Percentiles rank a stretch among this genome's conserved stretches.
Evolutionary conservation across 2,329 filamentous ascomycete genomes (phyloP).

Genomic region (Colletotrichum incanum): DNA sequence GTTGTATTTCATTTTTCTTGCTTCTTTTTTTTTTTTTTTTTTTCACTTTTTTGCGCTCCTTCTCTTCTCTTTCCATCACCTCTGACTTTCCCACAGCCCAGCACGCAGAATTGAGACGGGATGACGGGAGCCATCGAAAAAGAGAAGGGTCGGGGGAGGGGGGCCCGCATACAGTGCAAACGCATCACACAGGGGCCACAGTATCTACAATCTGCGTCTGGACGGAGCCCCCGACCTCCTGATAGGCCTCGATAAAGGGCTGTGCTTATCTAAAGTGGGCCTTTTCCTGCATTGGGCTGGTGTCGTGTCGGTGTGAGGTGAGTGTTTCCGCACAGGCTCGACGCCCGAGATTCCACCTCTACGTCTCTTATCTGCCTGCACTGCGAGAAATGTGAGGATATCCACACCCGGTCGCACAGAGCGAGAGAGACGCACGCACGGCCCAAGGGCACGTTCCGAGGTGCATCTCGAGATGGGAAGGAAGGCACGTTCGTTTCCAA

Average conservation of each 20-base stretch:
- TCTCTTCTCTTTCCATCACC: not conserved
- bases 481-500: not conserved
- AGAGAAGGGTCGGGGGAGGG: not conserved
- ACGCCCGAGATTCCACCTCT: not conserved
- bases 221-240: constrained; percentile 1
- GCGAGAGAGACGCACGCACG: not conserved
- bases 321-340: constrained; percentile 33
- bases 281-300: not conserved
- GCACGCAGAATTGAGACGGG: constrained; percentile 1
- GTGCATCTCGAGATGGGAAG: not conserved
- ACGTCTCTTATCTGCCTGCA: not conserved
- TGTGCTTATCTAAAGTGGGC: not conserved
- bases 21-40: not conserved
- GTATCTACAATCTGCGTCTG: not conserved
- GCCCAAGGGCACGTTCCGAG: not conserved
- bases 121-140: constrained; percentile 13
- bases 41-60: no score
- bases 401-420: constrained; percentile 31
- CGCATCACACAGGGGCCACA: not conserved
- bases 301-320: constrained; percentile 23
- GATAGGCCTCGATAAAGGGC: constrained; percentile 24
- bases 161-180: not conserved
- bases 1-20: not conserved
- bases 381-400: constrained; percentile 4
- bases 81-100: constrained; percentile 1